phyloP scores from a whole-genome alignment of 1,284 basidiomycete species.

The Pyrrhoderma lamaoense region DNA sequence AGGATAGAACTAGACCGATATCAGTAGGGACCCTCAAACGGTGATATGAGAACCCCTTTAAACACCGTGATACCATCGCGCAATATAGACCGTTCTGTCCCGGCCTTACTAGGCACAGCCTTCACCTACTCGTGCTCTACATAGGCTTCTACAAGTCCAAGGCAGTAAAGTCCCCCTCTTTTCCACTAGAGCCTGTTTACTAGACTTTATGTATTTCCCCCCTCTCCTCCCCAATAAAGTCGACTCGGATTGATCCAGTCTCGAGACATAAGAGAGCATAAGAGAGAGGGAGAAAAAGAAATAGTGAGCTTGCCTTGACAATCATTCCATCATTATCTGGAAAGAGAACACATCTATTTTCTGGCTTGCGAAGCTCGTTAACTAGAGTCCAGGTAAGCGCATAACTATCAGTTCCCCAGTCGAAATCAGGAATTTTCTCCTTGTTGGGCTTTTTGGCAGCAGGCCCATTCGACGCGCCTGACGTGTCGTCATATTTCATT shows the following conservation, averaged over 20 bases:
- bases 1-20: neutral
- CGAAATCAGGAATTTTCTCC: conserved; percentile 17
- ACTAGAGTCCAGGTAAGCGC: conserved; percentile 14
- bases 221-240: too few relatives aligned
- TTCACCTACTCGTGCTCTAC: too few relatives aligned
- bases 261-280: neutral
- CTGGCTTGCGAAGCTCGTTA: conserved; percentile 11
- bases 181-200: too few relatives aligned
- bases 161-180: too few relatives aligned
- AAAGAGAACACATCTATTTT: conserved; percentile 14
- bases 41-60: too few relatives aligned
- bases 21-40: too few relatives aligned
- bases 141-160: too few relatives aligned
- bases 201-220: too few relatives aligned
- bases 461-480: neutral
- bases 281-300: too few relatives aligned
- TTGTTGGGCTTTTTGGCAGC: conserved; percentile 10
- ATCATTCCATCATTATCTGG: conserved; percentile 12
- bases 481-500: conserved; percentile 3
- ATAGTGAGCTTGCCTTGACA: conserved; percentile 4
- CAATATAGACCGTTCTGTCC: too few relatives aligned
- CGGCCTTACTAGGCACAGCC: too few relatives aligned
- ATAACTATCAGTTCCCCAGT: conserved; percentile 16
- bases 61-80: too few relatives aligned
- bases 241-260: neutral